Base-by-base conservation (phyloP, 805 yeast species). In the Ogataea pilisensis region DNA sequence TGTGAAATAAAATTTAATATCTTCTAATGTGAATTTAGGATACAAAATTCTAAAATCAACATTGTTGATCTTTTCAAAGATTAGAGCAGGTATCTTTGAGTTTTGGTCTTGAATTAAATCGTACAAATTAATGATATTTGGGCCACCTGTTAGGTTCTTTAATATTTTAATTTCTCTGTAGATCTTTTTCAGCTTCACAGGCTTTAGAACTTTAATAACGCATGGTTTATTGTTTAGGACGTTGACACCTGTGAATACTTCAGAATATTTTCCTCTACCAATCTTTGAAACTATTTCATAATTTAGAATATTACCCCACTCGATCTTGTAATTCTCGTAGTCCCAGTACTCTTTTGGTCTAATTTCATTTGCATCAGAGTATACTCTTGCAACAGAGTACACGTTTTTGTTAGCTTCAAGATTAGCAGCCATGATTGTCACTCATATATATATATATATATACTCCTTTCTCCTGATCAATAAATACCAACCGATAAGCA, bases 181-280 rank as follows among this genome's bases (percentile, higher is more conserved):
- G 52, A 90, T 90, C 68, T 90, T 90, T 74, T 89, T 89, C 61
- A 89, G 71, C 66, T 89, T 89, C 25, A 90, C 96, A 2, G 97
- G 97, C 61, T 90, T 90, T 56, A 90, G 73, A 19, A 88, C 96
- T 65, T 90, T 90, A 57, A 90, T 85, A 38, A 90, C 96, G 53
- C 90, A 80, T 39, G 80, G 72, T 39, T 73, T 71, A 40, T 81
- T 78, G 42, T 75, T 74, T 31, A 72, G 59, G 16, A 82, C 68
- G 51, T 85, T 80, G 30, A 85, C 73, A 6, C 96, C 97, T 50
- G 87, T 78, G 56, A 90, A 90, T 35, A 90, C 97, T 66, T 90
- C 97, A 13, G 95, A 85, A 61, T 90, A 90, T 65, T 88, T 88
- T 37, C 97, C 97, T 43, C 96, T 75, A 9, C 97, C 97, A 37